These are phyloP conservation scores for Geum urbanum DNA, from an alignment of 306 rosid species.

Conservation along the genomic window DNA sequence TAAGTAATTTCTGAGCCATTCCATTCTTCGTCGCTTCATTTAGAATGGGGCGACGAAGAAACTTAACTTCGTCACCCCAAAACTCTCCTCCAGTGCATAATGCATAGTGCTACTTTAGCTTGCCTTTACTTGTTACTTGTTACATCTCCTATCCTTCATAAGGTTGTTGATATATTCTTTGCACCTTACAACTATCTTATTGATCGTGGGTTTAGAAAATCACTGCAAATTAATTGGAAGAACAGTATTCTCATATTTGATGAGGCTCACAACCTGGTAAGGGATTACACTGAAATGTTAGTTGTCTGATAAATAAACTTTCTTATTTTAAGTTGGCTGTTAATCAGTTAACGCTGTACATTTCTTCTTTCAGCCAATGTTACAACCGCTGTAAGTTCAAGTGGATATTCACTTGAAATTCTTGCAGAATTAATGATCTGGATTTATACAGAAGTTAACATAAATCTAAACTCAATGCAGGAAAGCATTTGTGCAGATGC, in stretches of 20 bases:
- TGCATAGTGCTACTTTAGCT: slow-evolving; percentile 23
- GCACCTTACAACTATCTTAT: slow-evolving; percentile 97
- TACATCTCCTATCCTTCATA: too few species aligned
- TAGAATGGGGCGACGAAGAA: too few species aligned
- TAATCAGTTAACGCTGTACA: not conserved
- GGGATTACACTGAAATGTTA: slow-evolving; percentile 14
- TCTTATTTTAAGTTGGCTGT: slow-evolving; percentile 14
- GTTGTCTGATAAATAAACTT: slow-evolving; percentile 17
- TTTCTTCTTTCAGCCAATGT: slow-evolving; percentile 13
- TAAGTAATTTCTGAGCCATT: too few species aligned
- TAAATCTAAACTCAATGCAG: slow-evolving; percentile 41
- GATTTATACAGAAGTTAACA: slow-evolving; percentile 28
- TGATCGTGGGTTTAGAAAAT: slow-evolving; percentile 57
- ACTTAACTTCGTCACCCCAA: too few species aligned
- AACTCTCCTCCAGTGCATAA: too few species aligned
- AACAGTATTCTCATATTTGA: slow-evolving; percentile 87
- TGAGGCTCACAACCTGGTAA: slow-evolving; percentile 97
- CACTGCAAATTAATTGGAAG: slow-evolving; percentile 53
- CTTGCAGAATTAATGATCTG: not conserved
- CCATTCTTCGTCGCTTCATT: too few species aligned
- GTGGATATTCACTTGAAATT: not conserved
- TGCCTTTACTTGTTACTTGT: slow-evolving; percentile 23
- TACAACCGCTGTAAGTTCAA: not conserved
- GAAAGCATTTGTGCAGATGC: slow-evolving; percentile 96
- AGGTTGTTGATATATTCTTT: slow-evolving; percentile 70